Percentiles rank a stretch among this genome's conserved stretches.
Evolutionary conservation across 768 basidiomycete genomes (phyloP).

Genomic region (Chalciporus piperatus): DNA sequence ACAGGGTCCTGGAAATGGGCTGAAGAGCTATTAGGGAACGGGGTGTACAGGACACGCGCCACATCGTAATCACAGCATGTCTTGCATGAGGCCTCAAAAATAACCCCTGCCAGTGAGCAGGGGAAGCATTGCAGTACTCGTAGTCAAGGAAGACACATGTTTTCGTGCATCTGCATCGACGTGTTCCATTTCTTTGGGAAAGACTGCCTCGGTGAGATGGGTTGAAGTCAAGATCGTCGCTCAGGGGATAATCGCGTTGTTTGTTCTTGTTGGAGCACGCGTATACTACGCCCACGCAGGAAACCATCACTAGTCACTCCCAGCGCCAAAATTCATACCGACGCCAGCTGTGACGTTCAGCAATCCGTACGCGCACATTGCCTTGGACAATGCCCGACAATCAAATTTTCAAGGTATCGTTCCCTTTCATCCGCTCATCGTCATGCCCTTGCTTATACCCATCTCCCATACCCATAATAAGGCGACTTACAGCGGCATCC

Average conservation of each 20-base stretch:
- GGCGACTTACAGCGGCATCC: slow-evolving; percentile 93
- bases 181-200: too few relatives aligned
- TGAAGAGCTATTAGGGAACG: slow-evolving; percentile 8
- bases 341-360: slow-evolving; percentile 1
- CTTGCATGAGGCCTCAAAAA: slow-evolving; percentile 17
- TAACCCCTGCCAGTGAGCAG: not conserved
- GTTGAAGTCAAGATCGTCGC: not conserved
- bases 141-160: not conserved
- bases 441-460: slow-evolving; percentile 4
- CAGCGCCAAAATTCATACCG: slow-evolving; percentile 16
- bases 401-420: slow-evolving; percentile 83
- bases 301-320: slow-evolving; percentile 17
- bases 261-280: slow-evolving; percentile 42
- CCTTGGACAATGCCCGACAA: slow-evolving; percentile 67
- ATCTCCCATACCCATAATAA: slow-evolving; percentile 29
- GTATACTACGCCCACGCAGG: slow-evolving; percentile 17
- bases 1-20: not conserved
- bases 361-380: slow-evolving; percentile 9
- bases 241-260: slow-evolving; percentile 35
- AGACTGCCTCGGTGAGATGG: not conserved
- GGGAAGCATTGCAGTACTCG: not conserved
- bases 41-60: slow-evolving; percentile 13
- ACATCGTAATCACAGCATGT: slow-evolving; percentile 10
- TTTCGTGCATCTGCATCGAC: not conserved
- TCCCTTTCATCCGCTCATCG: not conserved